Percentiles rank a stretch among this genome's conserved stretches.
Conservation (phyloP, 768 basidiomycete genomes). For the Trametes elegans region DNA sequence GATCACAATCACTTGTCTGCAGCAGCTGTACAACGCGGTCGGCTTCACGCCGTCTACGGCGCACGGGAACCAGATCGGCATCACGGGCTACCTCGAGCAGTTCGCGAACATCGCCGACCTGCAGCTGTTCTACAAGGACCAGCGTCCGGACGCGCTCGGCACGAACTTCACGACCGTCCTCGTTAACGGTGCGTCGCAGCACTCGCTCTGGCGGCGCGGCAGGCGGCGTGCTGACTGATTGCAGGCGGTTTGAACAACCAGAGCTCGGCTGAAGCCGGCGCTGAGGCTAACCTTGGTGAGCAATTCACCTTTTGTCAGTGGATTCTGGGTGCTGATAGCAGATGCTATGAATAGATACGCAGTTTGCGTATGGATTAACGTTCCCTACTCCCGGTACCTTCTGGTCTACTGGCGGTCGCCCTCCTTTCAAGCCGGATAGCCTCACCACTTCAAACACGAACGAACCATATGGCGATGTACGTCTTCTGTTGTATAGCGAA, state of each 20-base stretch:
- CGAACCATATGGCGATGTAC: constrained; percentile 46
- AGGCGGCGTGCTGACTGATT: not conserved
- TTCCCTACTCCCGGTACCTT: constrained; percentile 59
- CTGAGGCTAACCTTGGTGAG: constrained; percentile 55
- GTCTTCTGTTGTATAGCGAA: constrained; percentile 14
- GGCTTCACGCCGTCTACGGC: constrained; percentile 26
- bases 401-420: constrained; percentile 60
- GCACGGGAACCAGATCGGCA: constrained; percentile 32
- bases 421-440: constrained; percentile 54
- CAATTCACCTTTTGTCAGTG: not conserved
- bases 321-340: not conserved
- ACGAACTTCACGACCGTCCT: constrained; percentile 53
- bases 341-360: constrained; percentile 43
- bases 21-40: constrained; percentile 34
- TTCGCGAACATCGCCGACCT: constrained; percentile 33
- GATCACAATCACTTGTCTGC: constrained; percentile 34
- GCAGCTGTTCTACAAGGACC: constrained; percentile 31
- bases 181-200: constrained; percentile 45
- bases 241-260: constrained; percentile 64
- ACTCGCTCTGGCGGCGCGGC: constrained; percentile 6
- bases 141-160: constrained; percentile 31
- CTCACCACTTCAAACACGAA: constrained; percentile 41
- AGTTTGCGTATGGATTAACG: constrained; percentile 64
- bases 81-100: constrained; percentile 37
- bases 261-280: constrained; percentile 47